These are phyloP conservation scores for Alternaria ventricosa DNA, from an alignment of 2,329 filamentous ascomycete genomes.

Conservation along the genomic window DNA sequence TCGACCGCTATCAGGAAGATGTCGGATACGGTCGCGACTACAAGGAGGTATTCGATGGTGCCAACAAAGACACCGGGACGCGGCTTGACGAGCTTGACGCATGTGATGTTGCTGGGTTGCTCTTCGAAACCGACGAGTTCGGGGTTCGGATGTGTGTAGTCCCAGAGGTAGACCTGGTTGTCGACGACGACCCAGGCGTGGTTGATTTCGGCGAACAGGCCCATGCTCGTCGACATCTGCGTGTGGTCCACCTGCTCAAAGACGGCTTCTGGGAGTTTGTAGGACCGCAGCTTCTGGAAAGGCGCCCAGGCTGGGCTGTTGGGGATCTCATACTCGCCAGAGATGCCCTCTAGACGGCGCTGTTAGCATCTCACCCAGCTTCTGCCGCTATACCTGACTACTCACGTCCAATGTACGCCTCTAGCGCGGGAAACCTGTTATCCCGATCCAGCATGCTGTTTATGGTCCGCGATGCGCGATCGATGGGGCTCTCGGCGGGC, in stretches of 20 bases:
- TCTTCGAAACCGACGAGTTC: conserved; percentile 93
- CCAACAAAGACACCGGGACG: conserved; percentile 86
- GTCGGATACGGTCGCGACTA: conserved; percentile 84
- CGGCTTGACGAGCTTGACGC: conserved; percentile 86
- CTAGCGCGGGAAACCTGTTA: conserved; percentile 83
- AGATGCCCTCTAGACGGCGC: conserved; percentile 73
- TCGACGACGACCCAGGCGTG: conserved; percentile 97
- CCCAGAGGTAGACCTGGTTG: conserved; percentile 95
- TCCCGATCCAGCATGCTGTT: conserved; percentile 80
- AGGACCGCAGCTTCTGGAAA: conserved; percentile 85
- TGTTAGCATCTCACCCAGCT: conserved; percentile 34
- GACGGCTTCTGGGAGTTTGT: conserved; percentile 88
- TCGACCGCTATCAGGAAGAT: conserved; percentile 87
- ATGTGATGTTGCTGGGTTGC: conserved; percentile 83
- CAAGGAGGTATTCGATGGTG: conserved; percentile 84
- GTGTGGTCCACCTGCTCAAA: conserved; percentile 91
- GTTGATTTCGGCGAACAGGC: conserved; percentile 90
- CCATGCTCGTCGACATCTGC: conserved; percentile 90
- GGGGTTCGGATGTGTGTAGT: conserved; percentile 91
- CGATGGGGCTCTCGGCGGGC: conserved; percentile 64
- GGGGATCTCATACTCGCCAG: conserved; percentile 88
- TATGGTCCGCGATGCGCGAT: conserved; percentile 82
- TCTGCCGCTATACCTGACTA: conserved; percentile 3
- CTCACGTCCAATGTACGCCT: conserved; percentile 87
- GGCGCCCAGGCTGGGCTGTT: conserved; percentile 76